phyloP scores from a whole-genome alignment of 495 filamentous ascomycete genomes.

The Extremus antarcticus region DNA sequence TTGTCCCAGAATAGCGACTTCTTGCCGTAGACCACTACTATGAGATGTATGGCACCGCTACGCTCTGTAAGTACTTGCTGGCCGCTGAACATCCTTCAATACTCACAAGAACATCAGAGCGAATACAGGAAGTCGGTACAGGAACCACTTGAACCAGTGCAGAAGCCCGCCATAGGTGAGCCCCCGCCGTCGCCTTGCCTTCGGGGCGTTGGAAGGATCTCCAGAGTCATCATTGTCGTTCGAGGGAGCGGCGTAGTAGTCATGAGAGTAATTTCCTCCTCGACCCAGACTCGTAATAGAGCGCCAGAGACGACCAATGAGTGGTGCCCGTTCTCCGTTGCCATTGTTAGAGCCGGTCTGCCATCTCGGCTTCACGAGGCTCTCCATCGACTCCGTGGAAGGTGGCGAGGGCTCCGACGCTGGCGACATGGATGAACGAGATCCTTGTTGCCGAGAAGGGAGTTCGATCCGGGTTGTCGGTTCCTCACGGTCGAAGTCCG shows the following conservation, averaged over 20 bases:
- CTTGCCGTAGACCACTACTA: conserved; percentile 1
- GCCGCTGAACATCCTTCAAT: too few relatives aligned
- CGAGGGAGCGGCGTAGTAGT: neutral
- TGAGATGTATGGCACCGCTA: conserved; percentile 13
- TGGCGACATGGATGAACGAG: too few relatives aligned
- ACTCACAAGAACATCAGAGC: neutral
- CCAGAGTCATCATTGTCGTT: neutral
- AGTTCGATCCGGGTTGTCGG: too few relatives aligned
- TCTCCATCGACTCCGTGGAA: too few relatives aligned
- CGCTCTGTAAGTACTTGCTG: neutral
- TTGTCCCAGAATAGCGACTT: conserved; percentile 7
- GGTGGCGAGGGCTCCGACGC: too few relatives aligned
- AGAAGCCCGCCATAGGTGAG: neutral
- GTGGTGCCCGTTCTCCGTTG: too few relatives aligned
- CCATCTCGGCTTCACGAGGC: too few relatives aligned
- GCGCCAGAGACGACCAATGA: too few relatives aligned
- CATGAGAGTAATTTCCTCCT: neutral
- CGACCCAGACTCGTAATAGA: too few relatives aligned
- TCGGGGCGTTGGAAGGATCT: neutral
- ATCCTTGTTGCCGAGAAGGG: too few relatives aligned
- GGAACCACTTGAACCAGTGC: neutral
- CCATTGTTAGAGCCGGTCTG: too few relatives aligned
- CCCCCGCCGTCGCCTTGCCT: neutral
- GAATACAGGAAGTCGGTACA: neutral
- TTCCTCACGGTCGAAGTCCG: too few relatives aligned